phyloP scores from a whole-genome alignment of 805 yeast genomes.

The Ogataea allantospora region DNA sequence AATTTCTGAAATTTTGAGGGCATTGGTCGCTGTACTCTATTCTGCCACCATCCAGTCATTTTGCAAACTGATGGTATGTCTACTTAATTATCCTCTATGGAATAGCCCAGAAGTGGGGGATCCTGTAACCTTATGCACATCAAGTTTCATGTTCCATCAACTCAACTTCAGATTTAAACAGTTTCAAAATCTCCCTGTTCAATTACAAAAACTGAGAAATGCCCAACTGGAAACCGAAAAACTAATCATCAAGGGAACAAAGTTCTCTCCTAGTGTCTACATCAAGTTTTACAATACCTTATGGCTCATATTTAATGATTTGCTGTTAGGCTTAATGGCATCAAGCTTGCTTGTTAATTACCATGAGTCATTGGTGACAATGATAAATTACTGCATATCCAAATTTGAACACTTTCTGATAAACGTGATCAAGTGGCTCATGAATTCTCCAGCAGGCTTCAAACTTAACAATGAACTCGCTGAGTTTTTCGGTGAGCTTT shows the following conservation, averaged over 20 bases:
- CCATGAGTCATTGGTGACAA: constrained; percentile 14
- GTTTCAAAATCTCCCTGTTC: constrained; percentile 74
- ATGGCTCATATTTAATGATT: constrained; percentile 85
- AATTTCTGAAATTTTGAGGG: constrained; percentile 3
- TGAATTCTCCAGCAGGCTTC: constrained; percentile 90
- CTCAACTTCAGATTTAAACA: constrained; percentile 76
- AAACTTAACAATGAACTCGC: constrained; percentile 87
- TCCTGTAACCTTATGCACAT: constrained; percentile 6
- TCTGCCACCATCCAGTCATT: constrained; percentile 11
- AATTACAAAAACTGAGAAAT: constrained; percentile 53
- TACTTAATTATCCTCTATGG: constrained; percentile 18
- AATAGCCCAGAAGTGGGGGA: constrained; percentile 6
- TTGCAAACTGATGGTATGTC: constrained; percentile 11
- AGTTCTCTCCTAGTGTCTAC: constrained; percentile 50
- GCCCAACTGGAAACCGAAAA: constrained; percentile 41
- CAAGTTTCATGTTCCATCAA: constrained; percentile 64
- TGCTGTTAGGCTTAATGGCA: constrained; percentile 66
- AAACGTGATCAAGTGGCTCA: constrained; percentile 64
- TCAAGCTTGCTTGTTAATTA: constrained; percentile 41
- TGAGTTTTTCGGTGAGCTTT: constrained; percentile 78
- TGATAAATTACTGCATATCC: constrained; percentile 29
- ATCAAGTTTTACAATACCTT: constrained; percentile 80
- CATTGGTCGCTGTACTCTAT: constrained; percentile 7
- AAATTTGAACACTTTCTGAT: constrained; percentile 32
- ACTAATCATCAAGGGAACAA: constrained; percentile 39